phyloP scores from a whole-genome alignment of 176 grass and related monocot genomes.

The Saccharum officinarum region DNA sequence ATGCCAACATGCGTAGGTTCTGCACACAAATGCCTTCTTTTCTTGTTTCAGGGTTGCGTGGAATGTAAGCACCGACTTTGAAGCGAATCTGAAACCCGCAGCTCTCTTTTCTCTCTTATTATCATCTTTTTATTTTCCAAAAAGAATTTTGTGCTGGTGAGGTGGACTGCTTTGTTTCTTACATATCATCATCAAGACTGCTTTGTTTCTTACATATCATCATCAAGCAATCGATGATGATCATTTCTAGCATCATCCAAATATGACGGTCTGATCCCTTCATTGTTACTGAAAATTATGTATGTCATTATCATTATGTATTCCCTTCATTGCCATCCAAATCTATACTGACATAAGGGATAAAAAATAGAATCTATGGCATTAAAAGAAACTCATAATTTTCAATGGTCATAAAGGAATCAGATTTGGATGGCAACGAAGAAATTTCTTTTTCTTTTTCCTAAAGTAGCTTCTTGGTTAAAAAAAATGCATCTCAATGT shows the following conservation, averaged over 20 bases:
- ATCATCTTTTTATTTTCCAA: neutral
- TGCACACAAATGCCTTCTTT: neutral
- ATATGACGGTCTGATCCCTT: neutral
- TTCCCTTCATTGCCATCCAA: neutral
- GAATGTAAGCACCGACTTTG: slow-evolving; percentile 33
- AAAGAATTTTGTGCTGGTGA: neutral
- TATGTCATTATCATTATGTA: too few relatives aligned
- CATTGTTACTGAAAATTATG: neutral
- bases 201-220: neutral
- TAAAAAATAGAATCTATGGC: too few relatives aligned
- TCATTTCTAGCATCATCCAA: neutral
- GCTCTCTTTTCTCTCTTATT: neutral
- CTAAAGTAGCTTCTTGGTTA: too few relatives aligned
- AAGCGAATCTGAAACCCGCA: slow-evolving; percentile 11
- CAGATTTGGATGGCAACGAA: too few relatives aligned
- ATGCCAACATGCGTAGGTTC: neutral
- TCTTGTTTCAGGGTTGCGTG: slow-evolving; percentile 22
- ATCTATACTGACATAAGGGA: too few relatives aligned
- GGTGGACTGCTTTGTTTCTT: neutral
- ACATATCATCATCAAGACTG: neutral
- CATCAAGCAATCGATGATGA: neutral
- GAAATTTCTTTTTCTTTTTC: too few relatives aligned
- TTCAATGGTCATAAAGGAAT: too few relatives aligned
- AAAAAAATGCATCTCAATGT: too few relatives aligned
- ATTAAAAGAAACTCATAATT: too few relatives aligned